Conservation (phyloP, 179 eudicot species). For the Beta lomatogona region DNA sequence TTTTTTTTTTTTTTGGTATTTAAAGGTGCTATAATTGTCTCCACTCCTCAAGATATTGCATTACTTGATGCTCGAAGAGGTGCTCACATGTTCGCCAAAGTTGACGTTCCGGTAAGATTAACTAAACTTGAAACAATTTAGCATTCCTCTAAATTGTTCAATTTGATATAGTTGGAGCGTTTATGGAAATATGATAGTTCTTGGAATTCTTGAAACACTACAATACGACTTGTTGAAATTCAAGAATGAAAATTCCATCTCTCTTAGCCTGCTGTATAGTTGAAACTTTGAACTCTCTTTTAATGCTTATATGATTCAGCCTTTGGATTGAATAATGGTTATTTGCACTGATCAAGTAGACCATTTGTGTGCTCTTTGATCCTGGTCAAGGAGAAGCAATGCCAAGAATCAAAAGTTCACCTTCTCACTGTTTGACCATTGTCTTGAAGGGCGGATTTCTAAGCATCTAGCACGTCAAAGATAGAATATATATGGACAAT, state of each 20-base stretch:
- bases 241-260: background rate
- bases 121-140: background rate
- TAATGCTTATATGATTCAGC: background rate
- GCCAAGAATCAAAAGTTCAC: background rate
- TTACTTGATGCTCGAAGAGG: constrained; percentile 96
- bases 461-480: background rate
- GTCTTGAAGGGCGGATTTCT: background rate
- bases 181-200: background rate
- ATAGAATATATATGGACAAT: background rate
- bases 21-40: constrained; percentile 92
- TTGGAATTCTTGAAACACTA: background rate
- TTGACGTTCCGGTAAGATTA: constrained; percentile 81
- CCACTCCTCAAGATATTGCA: constrained; percentile 98
- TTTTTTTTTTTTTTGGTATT: too few relatives aligned
- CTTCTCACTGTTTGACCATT: background rate
- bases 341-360: background rate
- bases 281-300: background rate
- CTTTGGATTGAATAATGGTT: background rate
- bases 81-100: constrained; percentile 89
- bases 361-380: background rate
- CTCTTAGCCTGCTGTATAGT: background rate
- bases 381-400: background rate
- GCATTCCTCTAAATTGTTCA: background rate
- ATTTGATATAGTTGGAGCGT: background rate
- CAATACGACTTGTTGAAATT: background rate